Evolutionary conservation across 345 rosid species (phyloP).

Genomic region (Hibiscus syriacus): DNA sequence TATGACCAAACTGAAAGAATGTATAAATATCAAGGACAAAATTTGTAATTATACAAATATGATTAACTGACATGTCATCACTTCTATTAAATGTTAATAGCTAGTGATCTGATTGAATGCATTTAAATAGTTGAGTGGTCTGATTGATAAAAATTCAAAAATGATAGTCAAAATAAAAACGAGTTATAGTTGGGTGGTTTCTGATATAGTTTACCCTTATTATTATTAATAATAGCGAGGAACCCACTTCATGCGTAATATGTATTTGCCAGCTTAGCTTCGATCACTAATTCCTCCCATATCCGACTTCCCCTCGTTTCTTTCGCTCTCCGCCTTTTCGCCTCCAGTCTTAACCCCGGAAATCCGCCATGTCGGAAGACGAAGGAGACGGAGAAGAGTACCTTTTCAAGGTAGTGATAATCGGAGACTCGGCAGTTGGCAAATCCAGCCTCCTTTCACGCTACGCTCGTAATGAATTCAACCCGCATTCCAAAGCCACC

Average conservation of each 20-base stretch:
- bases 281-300: background rate
- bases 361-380: constrained; percentile 42
- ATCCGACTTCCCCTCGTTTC: background rate
- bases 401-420: constrained; percentile 70
- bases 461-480: background rate
- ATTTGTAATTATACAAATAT: too few species aligned
- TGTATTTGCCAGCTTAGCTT: constrained; percentile 44
- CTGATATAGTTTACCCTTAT: too few species aligned
- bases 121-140: too few species aligned
- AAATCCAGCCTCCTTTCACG: background rate
- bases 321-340: background rate
- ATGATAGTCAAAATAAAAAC: too few species aligned
- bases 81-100: too few species aligned
- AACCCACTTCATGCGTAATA: constrained; percentile 33
- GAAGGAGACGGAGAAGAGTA: constrained; percentile 70
- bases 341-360: background rate
- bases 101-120: too few species aligned
- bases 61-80: too few species aligned
- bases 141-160: too few species aligned
- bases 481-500: background rate
- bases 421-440: background rate
- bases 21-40: too few species aligned
- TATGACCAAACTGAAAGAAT: too few species aligned
- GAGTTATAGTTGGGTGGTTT: too few species aligned
- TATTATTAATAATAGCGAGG: background rate